These are phyloP conservation scores for Saturnispora silvae DNA, from an alignment of 805 yeast genomes.

Conservation along the genomic window DNA sequence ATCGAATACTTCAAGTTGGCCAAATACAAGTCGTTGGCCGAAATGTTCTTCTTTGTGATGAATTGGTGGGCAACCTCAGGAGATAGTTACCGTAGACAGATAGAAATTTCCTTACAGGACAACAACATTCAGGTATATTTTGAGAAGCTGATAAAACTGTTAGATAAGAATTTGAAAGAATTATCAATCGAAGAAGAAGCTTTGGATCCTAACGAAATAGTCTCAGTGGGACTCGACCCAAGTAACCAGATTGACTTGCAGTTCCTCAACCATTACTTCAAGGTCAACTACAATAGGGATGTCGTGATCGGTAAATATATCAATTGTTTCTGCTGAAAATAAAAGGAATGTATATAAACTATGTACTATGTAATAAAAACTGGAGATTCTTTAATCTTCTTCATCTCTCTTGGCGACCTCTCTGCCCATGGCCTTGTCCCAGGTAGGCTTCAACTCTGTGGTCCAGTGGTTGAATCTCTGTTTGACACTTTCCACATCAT, in stretches of 20 bases:
- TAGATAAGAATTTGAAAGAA: conserved; percentile 31
- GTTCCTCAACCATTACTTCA: conserved; percentile 33
- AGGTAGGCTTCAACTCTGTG: conserved; percentile 39
- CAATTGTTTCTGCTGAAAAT: conserved; percentile 26
- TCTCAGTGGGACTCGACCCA: conserved; percentile 53
- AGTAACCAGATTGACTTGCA: conserved; percentile 34
- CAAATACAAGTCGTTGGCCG: conserved; percentile 11
- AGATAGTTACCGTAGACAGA: too few species aligned
- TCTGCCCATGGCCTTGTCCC: conserved; percentile 61
- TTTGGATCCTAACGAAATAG: conserved; percentile 30
- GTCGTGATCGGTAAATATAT: conserved; percentile 31
- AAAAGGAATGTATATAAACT: neutral
- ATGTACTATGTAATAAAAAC: too few species aligned
- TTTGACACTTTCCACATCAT: conserved; percentile 44
- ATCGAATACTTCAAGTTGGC: conserved; percentile 11
- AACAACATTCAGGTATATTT: conserved; percentile 27
- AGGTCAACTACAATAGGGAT: conserved; percentile 37
- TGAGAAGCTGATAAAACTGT: conserved; percentile 35
- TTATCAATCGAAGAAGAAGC: conserved; percentile 21
- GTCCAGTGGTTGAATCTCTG: conserved; percentile 64
- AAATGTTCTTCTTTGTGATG: conserved; percentile 48
- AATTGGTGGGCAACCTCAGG: conserved; percentile 91
- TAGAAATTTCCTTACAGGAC: conserved; percentile 15
- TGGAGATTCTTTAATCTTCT: too few species aligned
- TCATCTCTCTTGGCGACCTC: too few species aligned